Evolutionary conservation across 352 stramenopile species (phyloP).

Genomic region (Phytophthora sojae): DNA sequence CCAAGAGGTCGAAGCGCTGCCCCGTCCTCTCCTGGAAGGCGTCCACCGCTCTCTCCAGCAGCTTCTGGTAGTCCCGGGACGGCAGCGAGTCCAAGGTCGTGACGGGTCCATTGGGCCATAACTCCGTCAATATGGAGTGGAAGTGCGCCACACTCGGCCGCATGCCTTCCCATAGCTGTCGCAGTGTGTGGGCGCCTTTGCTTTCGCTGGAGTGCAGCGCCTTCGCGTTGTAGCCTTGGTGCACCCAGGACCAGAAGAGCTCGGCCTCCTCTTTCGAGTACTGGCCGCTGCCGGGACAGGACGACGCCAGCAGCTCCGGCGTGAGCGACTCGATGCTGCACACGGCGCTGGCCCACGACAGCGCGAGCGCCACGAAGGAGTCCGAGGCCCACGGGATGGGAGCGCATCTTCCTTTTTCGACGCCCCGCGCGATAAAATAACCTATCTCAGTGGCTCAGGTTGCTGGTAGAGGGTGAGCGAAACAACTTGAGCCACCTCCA

Average conservation of each 20-base stretch:
- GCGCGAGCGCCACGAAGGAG: neutral
- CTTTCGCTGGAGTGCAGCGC: neutral
- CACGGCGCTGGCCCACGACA: conserved; percentile 15
- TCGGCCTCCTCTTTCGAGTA: conserved; percentile 17
- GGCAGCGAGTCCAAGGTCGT: conserved; percentile 5
- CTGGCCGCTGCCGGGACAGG: neutral
- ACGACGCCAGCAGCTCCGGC: conserved; percentile 11
- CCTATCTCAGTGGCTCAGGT: no score
- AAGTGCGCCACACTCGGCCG: conserved; percentile 17
- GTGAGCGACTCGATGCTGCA: conserved; percentile 14
- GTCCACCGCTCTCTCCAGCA: conserved; percentile 8
- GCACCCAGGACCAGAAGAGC: conserved; percentile 22
- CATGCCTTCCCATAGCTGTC: conserved; percentile 8
- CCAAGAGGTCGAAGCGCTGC: conserved; percentile 5
- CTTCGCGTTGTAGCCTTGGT: conserved; percentile 16
- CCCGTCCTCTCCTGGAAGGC: conserved; percentile 4
- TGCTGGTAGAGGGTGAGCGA: no score
- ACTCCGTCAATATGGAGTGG: conserved; percentile 8
- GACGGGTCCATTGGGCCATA: conserved; percentile 7
- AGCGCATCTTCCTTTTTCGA: no score
- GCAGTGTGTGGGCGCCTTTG: conserved; percentile 1
- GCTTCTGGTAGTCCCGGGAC: neutral
- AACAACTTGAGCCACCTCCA: no score
- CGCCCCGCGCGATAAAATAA: no score
- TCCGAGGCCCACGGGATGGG: neutral